These are phyloP conservation scores for Phytophthora palmivora DNA, from an alignment of 352 stramenopile species.

Conservation along the genomic window DNA sequence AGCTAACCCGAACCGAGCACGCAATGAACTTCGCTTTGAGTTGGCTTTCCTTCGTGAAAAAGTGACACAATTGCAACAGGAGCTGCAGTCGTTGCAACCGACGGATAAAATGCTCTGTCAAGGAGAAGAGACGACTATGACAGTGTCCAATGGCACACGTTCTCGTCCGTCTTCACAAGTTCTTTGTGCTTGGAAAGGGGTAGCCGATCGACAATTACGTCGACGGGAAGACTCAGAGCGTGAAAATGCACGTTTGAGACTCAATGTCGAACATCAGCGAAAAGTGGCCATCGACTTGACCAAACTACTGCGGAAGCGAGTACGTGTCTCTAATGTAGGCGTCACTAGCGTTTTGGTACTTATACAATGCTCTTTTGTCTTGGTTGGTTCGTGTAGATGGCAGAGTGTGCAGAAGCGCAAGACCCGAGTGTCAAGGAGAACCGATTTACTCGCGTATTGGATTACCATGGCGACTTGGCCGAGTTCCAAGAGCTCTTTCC, in stretches of 20 bases:
- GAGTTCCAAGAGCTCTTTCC: conserved; percentile 42
- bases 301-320: conserved; percentile 29
- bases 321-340: neutral
- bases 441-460: conserved; percentile 30
- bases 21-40: conserved; percentile 64
- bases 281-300: conserved; percentile 36
- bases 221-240: conserved; percentile 44
- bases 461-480: conserved; percentile 35
- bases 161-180: conserved; percentile 30
- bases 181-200: conserved; percentile 36
- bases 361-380: too few relatives aligned
- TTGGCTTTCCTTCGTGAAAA: conserved; percentile 75
- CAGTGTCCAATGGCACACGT: neutral
- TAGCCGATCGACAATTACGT: conserved; percentile 38
- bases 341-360: too few relatives aligned
- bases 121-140: conserved; percentile 7
- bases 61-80: conserved; percentile 62
- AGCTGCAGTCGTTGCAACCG: conserved; percentile 50
- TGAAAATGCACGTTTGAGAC: conserved; percentile 49
- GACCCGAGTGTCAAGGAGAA: conserved; percentile 30
- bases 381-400: conserved; percentile 25
- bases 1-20: conserved; percentile 36
- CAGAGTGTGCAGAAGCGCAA: conserved; percentile 29
- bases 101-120: conserved; percentile 25
- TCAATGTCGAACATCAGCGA: conserved; percentile 45